Evolutionary conservation across 2,329 filamentous ascomycete species (phyloP), one percentile per base, ranked within the genome.

Genomic region (Harringtonia lauricola): DNA sequence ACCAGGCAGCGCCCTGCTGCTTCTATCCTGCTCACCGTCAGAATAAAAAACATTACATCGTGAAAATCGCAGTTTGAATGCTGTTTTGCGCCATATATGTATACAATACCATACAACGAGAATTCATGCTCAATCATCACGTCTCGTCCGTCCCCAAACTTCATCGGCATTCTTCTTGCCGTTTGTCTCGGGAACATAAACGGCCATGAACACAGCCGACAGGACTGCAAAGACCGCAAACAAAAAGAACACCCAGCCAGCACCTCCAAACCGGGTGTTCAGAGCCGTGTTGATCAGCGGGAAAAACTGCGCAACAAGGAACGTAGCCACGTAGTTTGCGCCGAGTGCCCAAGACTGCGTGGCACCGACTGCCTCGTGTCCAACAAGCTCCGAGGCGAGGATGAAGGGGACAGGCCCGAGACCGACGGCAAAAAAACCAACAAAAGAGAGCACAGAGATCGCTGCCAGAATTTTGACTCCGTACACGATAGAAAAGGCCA

Each of bases 321-420:
- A 96, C 0, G 90, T 96, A 1, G 88, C 84, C 22, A 86, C 71
- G 71, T 94, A 96, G 61, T 92, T 96, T 14, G 86, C 83, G 2
- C 79, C 86, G 21, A 96, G 64, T 1, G 83, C 85, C 75, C 88
- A 94, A 46, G 83, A 89, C 61, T 98, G 92, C 1, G 87, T 84
- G 0, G 90, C 87, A 2, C 90, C 89, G 0, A 95, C 88, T 0
- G 90, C 92, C 58, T 95, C 87, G 13, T 87, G 81, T 0, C 81
- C 84, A 1, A 96, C 92, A 3, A 96, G 75, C 62, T 96, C 92
- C 2, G 86, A 89, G 0, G 89, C 83, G 38, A 98, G 72, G 52
- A 96, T 94, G 61, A 96, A 98, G 0, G 92, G 92, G 1, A 98
- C 86, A 0, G 92, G 92, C 0, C 92, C 92, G 0, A 98, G 73